Evolutionary conservation across 345 rosid genomes (phyloP), one percentile per base, ranked within the genome.

Genomic region (Raphanus sativus): DNA sequence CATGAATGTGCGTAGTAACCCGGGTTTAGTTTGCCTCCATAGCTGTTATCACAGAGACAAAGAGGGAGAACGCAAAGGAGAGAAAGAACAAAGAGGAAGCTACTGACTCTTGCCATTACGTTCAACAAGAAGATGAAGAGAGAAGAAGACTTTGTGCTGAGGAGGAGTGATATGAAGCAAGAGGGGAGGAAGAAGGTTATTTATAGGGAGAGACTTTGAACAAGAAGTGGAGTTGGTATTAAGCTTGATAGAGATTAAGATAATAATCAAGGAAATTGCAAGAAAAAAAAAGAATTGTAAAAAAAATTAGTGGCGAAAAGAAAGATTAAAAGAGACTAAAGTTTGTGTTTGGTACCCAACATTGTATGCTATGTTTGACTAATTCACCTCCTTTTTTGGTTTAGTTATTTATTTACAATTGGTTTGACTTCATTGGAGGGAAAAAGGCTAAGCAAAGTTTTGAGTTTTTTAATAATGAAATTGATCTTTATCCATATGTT

Each of bases 1-100:
- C 97, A 93, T 2, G 91, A 85, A 45, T 82, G 86, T 3, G 88
- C 83, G 52, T 93, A 90, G 29, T 80, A 93, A 24, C 81, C 81
- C 0, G 94, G 88, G 67, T 78, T 82, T 8, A 93, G 90, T 80
- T 77, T 82, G 10, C 85, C 86, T 16, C 73, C 85, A 55, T 12
- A n/a, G 33, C 70, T 70, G 74, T 76, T 77, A 32, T 67, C 1
- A 32, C 69, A 75, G 62, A 87, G 64, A 74, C 85, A 85, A 42
- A 85, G 80, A 28, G 95, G 89, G 52, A 79, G 67, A 62, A 85
- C 25, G 66, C 85, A 85, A 67, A 94, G 75, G 24, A 93, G 83
- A 78, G 85, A 67, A 62, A 87, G 54, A 64, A 79, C 67, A 15
- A 80, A 58, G 55, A 87, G 73, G 67, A 81, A 34, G 85, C 75